These are phyloP conservation scores for Mortierella sp. DNA, from an alignment of 371 early-diverging fungal species.

Conservation along the genomic window DNA sequence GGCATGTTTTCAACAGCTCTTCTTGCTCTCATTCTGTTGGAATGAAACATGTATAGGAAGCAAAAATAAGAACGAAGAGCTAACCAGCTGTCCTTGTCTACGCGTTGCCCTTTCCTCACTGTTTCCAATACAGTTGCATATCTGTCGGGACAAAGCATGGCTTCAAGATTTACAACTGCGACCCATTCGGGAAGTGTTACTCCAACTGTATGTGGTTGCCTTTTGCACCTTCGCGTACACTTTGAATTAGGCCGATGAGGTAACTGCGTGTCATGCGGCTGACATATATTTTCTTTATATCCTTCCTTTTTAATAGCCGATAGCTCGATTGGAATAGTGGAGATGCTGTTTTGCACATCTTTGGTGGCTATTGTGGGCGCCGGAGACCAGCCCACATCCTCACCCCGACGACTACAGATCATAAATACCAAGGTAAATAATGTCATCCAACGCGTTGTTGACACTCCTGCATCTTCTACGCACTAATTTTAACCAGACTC, in stretches of 20 bases:
- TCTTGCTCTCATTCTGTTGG: background rate
- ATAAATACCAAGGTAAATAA: slow-evolving; percentile 91
- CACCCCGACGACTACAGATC: slow-evolving; percentile 94
- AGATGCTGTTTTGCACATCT: slow-evolving; percentile 97
- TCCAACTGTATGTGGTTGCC: slow-evolving; percentile 70
- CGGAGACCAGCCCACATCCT: slow-evolving; percentile 91
- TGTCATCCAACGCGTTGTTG: background rate
- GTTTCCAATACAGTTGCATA: slow-evolving; percentile 74
- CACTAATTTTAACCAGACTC: background rate
- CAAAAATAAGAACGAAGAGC: background rate
- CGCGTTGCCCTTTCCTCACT: background rate
- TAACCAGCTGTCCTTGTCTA: background rate
- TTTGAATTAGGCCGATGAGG: background rate
- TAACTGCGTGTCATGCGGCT: background rate
- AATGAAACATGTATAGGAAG: background rate
- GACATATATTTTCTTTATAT: background rate
- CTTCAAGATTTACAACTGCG: slow-evolving; percentile 94
- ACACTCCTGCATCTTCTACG: background rate
- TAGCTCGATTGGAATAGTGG: slow-evolving; percentile 93
- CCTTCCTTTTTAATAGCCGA: slow-evolving; percentile 64
- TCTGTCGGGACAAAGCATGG: slow-evolving; percentile 91
- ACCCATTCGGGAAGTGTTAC: slow-evolving; percentile 95
- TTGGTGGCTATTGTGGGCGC: slow-evolving; percentile 96
- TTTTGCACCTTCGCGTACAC: background rate
- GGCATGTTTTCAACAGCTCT: slow-evolving; percentile 57